These are phyloP conservation scores for Macrophomina pseudophaseolina DNA, from an alignment of 2,329 filamentous ascomycete species.

Conservation along the genomic window DNA sequence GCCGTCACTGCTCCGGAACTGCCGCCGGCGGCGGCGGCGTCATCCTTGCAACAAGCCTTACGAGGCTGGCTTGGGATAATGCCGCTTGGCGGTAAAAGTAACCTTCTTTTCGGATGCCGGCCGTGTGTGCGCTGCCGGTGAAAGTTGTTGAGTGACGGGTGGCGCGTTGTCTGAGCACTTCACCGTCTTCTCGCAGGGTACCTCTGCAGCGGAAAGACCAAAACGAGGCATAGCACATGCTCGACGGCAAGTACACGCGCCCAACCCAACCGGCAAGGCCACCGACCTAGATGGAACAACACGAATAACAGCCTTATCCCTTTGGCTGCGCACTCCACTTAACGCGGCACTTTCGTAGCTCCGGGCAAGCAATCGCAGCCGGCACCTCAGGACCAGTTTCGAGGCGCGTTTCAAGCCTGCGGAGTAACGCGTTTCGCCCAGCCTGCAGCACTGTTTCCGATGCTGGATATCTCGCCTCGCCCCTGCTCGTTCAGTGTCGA, in stretches of 20 bases:
- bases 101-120: background rate
- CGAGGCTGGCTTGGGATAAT: background rate
- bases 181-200: too few species aligned
- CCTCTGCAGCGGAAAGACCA: too few species aligned
- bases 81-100: background rate
- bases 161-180: too few species aligned
- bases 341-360: background rate
- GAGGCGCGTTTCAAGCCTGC: background rate
- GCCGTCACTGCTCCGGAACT: background rate
- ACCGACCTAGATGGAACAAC: too few species aligned
- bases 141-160: too few species aligned
- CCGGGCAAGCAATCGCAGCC: background rate
- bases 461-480: too few species aligned
- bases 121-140: background rate
- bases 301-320: too few species aligned
- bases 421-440: background rate
- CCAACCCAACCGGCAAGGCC: too few species aligned
- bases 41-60: constrained; percentile 1
- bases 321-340: too few species aligned
- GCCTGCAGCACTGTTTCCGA: background rate
- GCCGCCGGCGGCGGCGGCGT: background rate
- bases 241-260: too few species aligned
- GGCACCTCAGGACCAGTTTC: background rate
- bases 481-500: too few species aligned
- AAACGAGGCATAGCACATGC: too few species aligned